Evolutionary conservation across 495 filamentous ascomycete genomes (phyloP).

Genomic region (Penicillium fimorum): DNA sequence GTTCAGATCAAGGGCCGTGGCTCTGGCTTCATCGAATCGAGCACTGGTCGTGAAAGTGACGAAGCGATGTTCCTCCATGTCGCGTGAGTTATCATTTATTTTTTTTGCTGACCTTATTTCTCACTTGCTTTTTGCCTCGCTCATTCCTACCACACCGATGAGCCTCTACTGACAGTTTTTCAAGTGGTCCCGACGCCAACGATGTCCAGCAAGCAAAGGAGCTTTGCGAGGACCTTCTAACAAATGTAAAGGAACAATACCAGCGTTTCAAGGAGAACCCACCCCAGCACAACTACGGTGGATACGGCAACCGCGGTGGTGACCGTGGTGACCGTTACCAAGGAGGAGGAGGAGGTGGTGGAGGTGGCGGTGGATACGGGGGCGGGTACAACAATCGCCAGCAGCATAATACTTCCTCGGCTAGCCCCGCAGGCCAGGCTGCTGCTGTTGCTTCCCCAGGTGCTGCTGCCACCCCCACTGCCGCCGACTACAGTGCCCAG

Average conservation of each 20-base stretch:
- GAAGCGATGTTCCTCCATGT: slow-evolving; percentile 96
- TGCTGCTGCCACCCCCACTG: slow-evolving; percentile 35
- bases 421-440: slow-evolving; percentile 34
- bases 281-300: slow-evolving; percentile 61
- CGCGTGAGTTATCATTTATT: slow-evolving; percentile 56
- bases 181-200: slow-evolving; percentile 78
- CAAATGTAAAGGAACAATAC: slow-evolving; percentile 81
- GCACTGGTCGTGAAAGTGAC: slow-evolving; percentile 82
- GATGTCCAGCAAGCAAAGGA: slow-evolving; percentile 86
- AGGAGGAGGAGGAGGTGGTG: slow-evolving; percentile 34
- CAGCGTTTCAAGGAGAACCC: slow-evolving; percentile 85
- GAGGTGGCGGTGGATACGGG: slow-evolving; percentile 28
- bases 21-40: slow-evolving; percentile 89
- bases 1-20: slow-evolving; percentile 97
- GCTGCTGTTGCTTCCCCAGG: slow-evolving; percentile 32
- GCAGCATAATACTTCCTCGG: slow-evolving; percentile 33
- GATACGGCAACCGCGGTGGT: slow-evolving; percentile 49
- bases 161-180: slow-evolving; percentile 30
- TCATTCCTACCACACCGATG: not conserved
- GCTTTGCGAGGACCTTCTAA: slow-evolving; percentile 81
- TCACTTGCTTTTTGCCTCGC: not conserved
- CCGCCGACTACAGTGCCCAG: slow-evolving; percentile 67
- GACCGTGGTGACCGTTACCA: slow-evolving; percentile 33
- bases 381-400: slow-evolving; percentile 41
- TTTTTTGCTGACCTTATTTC: not conserved